Evolutionary conservation across 2,329 filamentous ascomycete species (phyloP), one percentile per base, ranked within the genome.

Genomic region (Ophiocordyceps sinensis): DNA sequence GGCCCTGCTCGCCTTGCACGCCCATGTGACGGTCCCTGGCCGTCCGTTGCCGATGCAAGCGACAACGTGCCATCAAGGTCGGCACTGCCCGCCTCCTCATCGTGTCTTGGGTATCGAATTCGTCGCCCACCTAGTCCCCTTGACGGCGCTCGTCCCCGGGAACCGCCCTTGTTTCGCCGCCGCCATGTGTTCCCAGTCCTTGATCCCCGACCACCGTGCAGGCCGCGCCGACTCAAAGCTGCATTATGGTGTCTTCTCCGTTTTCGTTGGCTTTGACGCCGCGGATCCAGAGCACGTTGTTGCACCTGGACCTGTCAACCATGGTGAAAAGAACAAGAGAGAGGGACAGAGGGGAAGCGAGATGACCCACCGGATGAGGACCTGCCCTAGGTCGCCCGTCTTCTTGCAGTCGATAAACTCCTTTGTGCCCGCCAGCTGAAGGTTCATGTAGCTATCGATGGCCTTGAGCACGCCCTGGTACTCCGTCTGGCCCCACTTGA

Each of bases 371-470:
- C 89, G 73, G 56, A 98, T 96, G 54, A 98, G 64, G 37, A 98
- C 88, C 64, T 94, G 83, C 7, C 91, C 91, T 49, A 98, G 66
- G 38, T 77, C 77, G 43, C 87, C 89, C 30, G 82, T 86, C 60
- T 78, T 80, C 73, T 93, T 84, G 51, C 85, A 82, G 58, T 87
- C 79, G 56, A 94, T 84, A 65, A 82, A 95, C 64, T 98, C 91
- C 65, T 94, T 85, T 40, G 89, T 88, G 54, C 82, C 81, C 50
- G 80, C 79, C 48, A 98, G 75, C 67, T 96, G 87, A 49, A 98
- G 79, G 69, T 98, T 98, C 89, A 98, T 96, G 71, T 98, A 98
- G 58, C 84, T 87, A 68, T 98, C 91, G 57, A 94, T 85, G 54
- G 83, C 89, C 57, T 94, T 84, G 47, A 98, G 77, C 50, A 77